Evolutionary conservation across 805 yeast species (phyloP).

Genomic region (Barnettozyma salicaria): DNA sequence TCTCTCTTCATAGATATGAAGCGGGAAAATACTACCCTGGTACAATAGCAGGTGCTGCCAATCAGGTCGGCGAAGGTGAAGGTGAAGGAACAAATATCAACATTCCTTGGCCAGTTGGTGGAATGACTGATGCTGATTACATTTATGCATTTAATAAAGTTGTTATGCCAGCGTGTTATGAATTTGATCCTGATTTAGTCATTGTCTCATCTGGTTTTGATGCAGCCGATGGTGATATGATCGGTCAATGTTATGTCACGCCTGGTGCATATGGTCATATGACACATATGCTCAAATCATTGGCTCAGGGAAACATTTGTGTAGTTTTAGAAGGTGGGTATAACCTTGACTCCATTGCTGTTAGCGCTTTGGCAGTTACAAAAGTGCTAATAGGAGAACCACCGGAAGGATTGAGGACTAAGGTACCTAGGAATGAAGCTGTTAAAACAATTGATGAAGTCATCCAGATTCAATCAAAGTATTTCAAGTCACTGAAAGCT

Average conservation of each 20-base stretch:
- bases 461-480: slow-evolving; percentile 68
- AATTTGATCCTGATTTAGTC: slow-evolving; percentile 88
- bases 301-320: slow-evolving; percentile 84
- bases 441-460: slow-evolving; percentile 79
- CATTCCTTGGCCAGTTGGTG: slow-evolving; percentile 89
- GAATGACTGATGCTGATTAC: slow-evolving; percentile 94
- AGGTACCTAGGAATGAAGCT: slow-evolving; percentile 69
- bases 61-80: slow-evolving; percentile 74
- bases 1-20: slow-evolving; percentile 90
- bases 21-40: slow-evolving; percentile 93
- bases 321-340: slow-evolving; percentile 97
- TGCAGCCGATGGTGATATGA: slow-evolving; percentile 97
- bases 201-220: slow-evolving; percentile 95
- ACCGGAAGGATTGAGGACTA: slow-evolving; percentile 67
- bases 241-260: slow-evolving; percentile 93
- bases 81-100: slow-evolving; percentile 89
- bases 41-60: slow-evolving; percentile 74
- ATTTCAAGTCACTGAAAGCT: slow-evolving; percentile 81
- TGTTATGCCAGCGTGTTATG: slow-evolving; percentile 81
- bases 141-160: slow-evolving; percentile 83
- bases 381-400: slow-evolving; percentile 92
- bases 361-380: slow-evolving; percentile 86
- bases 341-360: slow-evolving; percentile 83
- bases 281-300: slow-evolving; percentile 84
- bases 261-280: slow-evolving; percentile 96